Evolutionary conservation across 2,329 filamentous ascomycete genomes (phyloP).

Genomic region (Trichoderma harzianum): DNA sequence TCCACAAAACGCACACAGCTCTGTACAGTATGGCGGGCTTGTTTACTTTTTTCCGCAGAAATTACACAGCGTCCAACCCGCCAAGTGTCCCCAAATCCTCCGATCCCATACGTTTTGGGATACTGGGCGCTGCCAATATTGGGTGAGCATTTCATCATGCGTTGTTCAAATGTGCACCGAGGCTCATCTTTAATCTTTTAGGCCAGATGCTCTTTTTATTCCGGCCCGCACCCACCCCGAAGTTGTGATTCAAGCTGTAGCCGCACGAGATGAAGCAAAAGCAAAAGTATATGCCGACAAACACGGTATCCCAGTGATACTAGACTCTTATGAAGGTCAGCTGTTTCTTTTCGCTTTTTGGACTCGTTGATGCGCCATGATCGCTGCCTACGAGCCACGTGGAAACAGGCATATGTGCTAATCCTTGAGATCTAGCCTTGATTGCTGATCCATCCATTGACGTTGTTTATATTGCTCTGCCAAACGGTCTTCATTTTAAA

Average conservation of each 20-base stretch:
- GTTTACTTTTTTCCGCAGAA: not conserved
- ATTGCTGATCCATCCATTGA: constrained; percentile 39
- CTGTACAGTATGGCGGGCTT: not conserved
- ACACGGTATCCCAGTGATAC: not conserved
- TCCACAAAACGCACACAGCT: not conserved
- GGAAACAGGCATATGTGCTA: not conserved
- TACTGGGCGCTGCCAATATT: not conserved
- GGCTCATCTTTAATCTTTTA: not conserved
- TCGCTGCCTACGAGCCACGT: not conserved
- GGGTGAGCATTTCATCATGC: not conserved
- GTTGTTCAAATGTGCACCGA: not conserved
- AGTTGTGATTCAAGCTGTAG: not conserved
- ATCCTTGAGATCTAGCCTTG: constrained; percentile 21
- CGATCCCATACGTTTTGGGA: not conserved
- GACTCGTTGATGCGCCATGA: not conserved
- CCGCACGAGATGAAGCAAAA: not conserved
- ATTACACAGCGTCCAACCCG: not conserved
- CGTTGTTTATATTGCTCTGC: constrained; percentile 48
- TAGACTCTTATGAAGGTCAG: not conserved
- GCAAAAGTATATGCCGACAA: not conserved
- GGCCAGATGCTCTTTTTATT: not conserved
- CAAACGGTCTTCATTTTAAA: constrained; percentile 40
- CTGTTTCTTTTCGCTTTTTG: not conserved
- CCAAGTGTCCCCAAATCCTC: not conserved
- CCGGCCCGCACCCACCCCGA: not conserved